These are phyloP conservation scores for Tolypocladium endophyticum DNA, from an alignment of 2,329 filamentous ascomycete genomes.

Conservation along the genomic window DNA sequence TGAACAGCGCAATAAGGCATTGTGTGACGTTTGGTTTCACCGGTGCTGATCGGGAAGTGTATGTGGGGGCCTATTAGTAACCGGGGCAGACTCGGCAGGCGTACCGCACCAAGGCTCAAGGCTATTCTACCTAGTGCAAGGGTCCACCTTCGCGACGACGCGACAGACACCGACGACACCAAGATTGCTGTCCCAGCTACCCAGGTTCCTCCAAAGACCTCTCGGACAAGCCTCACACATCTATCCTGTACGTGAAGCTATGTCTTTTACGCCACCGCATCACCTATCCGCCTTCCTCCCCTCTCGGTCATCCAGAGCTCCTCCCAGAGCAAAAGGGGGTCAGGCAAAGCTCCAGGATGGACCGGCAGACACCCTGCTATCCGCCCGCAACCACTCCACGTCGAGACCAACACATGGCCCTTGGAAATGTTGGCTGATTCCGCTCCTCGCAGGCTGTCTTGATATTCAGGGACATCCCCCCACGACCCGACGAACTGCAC, in stretches of 20 bases:
- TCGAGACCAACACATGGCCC: background rate
- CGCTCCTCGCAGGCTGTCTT: background rate
- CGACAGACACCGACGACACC: background rate
- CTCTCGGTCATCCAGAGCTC: background rate
- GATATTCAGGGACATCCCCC: background rate
- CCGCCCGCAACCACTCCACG: background rate
- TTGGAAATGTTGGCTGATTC: background rate
- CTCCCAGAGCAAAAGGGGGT: background rate
- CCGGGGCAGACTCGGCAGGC: background rate
- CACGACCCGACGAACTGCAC: background rate
- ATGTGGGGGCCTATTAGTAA: background rate
- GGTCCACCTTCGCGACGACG: background rate
- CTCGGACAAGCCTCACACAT: background rate
- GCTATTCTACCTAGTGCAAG: background rate
- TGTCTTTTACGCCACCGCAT: too few species aligned
- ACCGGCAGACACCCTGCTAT: background rate
- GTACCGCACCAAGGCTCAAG: background rate
- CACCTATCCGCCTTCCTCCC: too few species aligned
- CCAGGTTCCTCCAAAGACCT: background rate
- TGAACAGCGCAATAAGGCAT: too few species aligned
- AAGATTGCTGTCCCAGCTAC: background rate
- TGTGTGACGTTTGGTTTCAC: too few species aligned
- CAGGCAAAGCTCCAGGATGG: background rate
- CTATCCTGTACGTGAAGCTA: background rate
- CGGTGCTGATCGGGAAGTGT: too few species aligned